Evolutionary conservation across 495 filamentous ascomycete genomes (phyloP), one percentile per base, ranked within the genome.

Genomic region (Cercophora samala): DNA sequence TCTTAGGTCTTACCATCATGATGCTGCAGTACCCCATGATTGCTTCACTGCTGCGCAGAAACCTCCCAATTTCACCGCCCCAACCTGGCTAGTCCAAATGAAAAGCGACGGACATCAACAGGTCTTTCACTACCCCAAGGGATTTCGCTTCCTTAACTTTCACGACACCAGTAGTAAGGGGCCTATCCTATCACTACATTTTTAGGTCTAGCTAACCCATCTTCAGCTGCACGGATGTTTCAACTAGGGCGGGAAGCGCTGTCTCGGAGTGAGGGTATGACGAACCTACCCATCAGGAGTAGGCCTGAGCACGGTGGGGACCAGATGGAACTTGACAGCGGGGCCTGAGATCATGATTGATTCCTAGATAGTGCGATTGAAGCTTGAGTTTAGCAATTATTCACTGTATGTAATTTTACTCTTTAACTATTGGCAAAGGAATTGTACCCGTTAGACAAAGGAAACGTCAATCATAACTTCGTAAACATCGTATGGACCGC

Each of bases 41-140:
- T 66, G 60, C 29, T 62, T 66, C n/a, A 46, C 58, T n/a, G 17
- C 46, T 8, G 6, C 18, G 0, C n/a, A 24, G 19, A 46, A 23
- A 23, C n/a, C 51, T 51, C 11, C 60, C 15, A 46, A 17, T 18
- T 62, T 56, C 21, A 21, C 19, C 19, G 18, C 65, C 0, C 66
- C 65, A 15, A 70, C 71, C 0, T 73, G 67, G 62, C n/a, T 71
- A 11, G 66, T 75, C 11, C 65, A 71, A 37, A 56, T 70, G 18
- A 64, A 69, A 25, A 62, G 42, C 11, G 32, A 42, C 3, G 67
- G 67, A 1, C 25, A 22, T 11, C 60, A 67, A 17, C 68, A 70
- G 17, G 63, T 72, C 4, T 72, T 67, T 32, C 42, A 68, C 22
- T 72, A 72, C 15, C 65, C 67, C 18, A 66, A 72, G 1, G 66